phyloP scores from a whole-genome alignment of 2,329 filamentous ascomycete species.

The Simplicillium sp. region DNA sequence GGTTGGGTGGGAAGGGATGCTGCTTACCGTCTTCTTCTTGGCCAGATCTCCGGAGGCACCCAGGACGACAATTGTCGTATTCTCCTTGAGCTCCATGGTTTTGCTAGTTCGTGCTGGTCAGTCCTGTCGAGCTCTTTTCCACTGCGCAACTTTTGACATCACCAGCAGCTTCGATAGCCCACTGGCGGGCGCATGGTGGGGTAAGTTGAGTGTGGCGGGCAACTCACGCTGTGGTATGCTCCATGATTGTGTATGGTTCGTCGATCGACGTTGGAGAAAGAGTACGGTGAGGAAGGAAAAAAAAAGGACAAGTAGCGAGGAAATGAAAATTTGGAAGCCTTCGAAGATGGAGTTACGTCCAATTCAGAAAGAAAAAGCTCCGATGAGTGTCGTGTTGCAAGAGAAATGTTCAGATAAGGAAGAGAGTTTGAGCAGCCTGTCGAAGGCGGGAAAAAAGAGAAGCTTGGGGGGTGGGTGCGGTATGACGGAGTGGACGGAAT shows the following conservation, averaged over 20 bases:
- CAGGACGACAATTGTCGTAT: conserved; percentile 93
- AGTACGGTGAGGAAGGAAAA: no score
- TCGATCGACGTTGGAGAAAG: no score
- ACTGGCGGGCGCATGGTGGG: no score
- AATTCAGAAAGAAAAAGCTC: background rate
- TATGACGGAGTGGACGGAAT: background rate
- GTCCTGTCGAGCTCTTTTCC: conserved; percentile 1
- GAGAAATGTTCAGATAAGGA: background rate
- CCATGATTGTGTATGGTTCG: no score
- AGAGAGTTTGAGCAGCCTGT: background rate
- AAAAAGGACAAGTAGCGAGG: no score
- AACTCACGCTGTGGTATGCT: no score
- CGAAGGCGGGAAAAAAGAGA: background rate
- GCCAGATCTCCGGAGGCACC: conserved; percentile 95
- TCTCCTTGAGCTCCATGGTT: conserved; percentile 92
- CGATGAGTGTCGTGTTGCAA: background rate
- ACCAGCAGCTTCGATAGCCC: no score
- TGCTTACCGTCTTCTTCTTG: conserved; percentile 95
- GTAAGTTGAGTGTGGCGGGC: no score
- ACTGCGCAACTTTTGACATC: no score
- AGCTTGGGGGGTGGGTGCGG: background rate
- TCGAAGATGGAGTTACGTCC: no score
- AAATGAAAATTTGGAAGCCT: no score
- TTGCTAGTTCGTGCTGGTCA: conserved; percentile 31
- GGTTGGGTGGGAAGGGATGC: conserved; percentile 8